These are phyloP conservation scores for Xylariomycetidae sp. DNA, from an alignment of 2,329 filamentous ascomycete genomes.

Conservation along the genomic window DNA sequence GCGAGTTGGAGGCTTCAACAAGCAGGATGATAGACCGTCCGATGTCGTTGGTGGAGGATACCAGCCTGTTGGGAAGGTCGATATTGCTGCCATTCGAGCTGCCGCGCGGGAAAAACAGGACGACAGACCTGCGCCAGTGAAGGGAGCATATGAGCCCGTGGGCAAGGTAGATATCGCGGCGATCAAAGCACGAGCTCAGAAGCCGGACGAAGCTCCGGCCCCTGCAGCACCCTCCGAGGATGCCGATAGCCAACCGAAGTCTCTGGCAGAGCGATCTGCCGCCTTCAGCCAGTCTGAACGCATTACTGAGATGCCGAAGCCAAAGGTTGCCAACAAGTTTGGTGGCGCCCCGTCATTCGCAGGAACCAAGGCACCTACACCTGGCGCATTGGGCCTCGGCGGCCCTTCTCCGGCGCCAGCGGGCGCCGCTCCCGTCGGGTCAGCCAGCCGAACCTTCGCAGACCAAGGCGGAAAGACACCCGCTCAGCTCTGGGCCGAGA, in stretches of 20 bases:
- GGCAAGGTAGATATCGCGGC: conserved; percentile 97
- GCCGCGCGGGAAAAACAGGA: conserved; percentile 65
- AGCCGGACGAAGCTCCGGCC: conserved; percentile 43
- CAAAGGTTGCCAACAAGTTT: conserved; percentile 90
- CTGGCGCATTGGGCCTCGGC: conserved; percentile 60
- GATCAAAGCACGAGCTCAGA: conserved; percentile 78
- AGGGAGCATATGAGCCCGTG: conserved; percentile 88
- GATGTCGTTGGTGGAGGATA: conserved; percentile 82
- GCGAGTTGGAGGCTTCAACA: conserved; percentile 45
- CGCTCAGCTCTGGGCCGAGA: conserved; percentile 95
- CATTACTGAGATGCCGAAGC: conserved; percentile 83
- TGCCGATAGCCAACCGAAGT: conserved; percentile 45
- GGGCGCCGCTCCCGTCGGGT: conserved; percentile 58
- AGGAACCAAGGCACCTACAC: conserved; percentile 84
- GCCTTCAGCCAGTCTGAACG: conserved; percentile 74
- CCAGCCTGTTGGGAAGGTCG: conserved; percentile 93
- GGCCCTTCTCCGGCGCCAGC: conserved; percentile 54
- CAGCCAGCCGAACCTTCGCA: conserved; percentile 87
- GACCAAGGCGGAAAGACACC: conserved; percentile 94
- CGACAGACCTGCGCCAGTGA: conserved; percentile 77
- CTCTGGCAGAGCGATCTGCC: conserved; percentile 68
- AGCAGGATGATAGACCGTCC: conserved; percentile 36
- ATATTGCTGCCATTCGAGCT: conserved; percentile 83
- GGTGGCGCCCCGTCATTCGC: conserved; percentile 65
- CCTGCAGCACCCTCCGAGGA: conserved; percentile 31